Evolutionary conservation across 371 early-diverging fungal genomes (phyloP).

Genomic region (Apophysomyces sp.): DNA sequence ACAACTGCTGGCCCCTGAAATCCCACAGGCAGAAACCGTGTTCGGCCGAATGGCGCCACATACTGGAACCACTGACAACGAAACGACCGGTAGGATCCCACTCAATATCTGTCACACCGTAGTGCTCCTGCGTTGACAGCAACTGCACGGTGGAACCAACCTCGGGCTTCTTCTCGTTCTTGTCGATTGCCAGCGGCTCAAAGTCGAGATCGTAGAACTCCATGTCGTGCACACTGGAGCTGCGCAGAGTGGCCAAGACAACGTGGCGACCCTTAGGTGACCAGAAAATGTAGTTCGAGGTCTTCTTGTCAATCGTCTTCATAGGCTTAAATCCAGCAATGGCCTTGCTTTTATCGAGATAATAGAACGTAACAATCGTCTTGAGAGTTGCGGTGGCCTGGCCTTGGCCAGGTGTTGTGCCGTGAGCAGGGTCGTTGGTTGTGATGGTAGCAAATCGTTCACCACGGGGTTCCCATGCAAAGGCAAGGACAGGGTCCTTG

Average conservation of each 20-base stretch:
- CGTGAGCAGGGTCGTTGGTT: constrained; percentile 67
- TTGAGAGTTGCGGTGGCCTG: constrained; percentile 60
- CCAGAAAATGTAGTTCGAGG: constrained; percentile 87
- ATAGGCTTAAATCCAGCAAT: constrained; percentile 69
- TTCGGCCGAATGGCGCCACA: constrained; percentile 82
- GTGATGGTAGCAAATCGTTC: constrained; percentile 84
- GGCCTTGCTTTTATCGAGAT: constrained; percentile 60
- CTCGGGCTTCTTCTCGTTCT: constrained; percentile 54
- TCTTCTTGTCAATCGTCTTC: constrained; percentile 71
- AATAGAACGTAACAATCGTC: constrained; percentile 83
- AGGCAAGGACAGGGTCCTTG: constrained; percentile 76
- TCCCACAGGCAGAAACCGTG: constrained; percentile 94
- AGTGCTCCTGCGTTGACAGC: constrained; percentile 84
- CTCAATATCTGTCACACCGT: constrained; percentile 91
- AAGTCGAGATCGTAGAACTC: constrained; percentile 96
- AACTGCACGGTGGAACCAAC: constrained; percentile 52
- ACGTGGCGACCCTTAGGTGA: constrained; percentile 96
- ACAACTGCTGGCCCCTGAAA: constrained; percentile 82
- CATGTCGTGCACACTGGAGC: constrained; percentile 75
- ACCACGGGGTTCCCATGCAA: constrained; percentile 95
- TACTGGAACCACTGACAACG: constrained; percentile 82
- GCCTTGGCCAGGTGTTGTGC: constrained; percentile 42
- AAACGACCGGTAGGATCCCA: constrained; percentile 99
- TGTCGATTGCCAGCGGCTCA: constrained; percentile 49
- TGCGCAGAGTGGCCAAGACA: constrained; percentile 86